Evolutionary conservation across 2,329 filamentous ascomycete genomes (phyloP).

Genomic region (Zasmidium angulare): DNA sequence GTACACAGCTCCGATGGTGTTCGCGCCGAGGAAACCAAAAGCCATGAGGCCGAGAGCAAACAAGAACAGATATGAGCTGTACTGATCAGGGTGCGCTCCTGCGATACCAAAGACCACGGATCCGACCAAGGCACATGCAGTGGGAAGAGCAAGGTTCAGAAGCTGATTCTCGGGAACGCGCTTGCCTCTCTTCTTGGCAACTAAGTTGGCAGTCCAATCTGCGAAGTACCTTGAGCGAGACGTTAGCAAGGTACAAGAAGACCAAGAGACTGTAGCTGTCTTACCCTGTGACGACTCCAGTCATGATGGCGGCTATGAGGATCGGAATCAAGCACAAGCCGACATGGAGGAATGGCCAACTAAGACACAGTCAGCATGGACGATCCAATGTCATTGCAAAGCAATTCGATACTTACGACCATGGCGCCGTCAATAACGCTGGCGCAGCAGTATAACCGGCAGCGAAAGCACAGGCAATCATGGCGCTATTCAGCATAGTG

Average conservation of each 20-base stretch:
- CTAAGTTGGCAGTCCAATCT: slow-evolving; percentile 29
- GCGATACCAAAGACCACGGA: slow-evolving; percentile 31
- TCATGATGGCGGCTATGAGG: slow-evolving; percentile 26
- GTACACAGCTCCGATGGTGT: slow-evolving; percentile 34
- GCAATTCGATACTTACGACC: slow-evolving; percentile 16
- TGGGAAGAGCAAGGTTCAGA: slow-evolving; percentile 29
- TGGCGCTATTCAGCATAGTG: slow-evolving; percentile 32
- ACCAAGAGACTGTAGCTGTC: too few relatives aligned
- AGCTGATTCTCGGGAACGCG: slow-evolving; percentile 33
- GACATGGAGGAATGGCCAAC: slow-evolving; percentile 14
- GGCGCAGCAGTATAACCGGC: slow-evolving; percentile 28
- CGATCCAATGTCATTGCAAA: too few relatives aligned
- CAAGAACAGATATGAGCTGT: slow-evolving; percentile 30
- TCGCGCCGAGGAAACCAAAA: slow-evolving; percentile 32
- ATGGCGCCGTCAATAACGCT: slow-evolving; percentile 26
- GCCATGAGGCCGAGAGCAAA: slow-evolving; percentile 30
- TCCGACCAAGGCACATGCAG: slow-evolving; percentile 27
- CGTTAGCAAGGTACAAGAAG: too few relatives aligned
- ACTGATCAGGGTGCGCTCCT: slow-evolving; percentile 22
- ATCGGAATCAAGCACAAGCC: slow-evolving; percentile 26
- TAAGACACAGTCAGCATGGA: too few relatives aligned
- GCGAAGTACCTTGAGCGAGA: slow-evolving; percentile 18
- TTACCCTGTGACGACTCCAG: slow-evolving; percentile 23
- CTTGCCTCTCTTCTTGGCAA: slow-evolving; percentile 27
- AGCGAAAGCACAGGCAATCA: slow-evolving; percentile 31